These are phyloP conservation scores for Phytophthora sansomeana DNA, from an alignment of 352 stramenopile genomes.

Conservation along the genomic window DNA sequence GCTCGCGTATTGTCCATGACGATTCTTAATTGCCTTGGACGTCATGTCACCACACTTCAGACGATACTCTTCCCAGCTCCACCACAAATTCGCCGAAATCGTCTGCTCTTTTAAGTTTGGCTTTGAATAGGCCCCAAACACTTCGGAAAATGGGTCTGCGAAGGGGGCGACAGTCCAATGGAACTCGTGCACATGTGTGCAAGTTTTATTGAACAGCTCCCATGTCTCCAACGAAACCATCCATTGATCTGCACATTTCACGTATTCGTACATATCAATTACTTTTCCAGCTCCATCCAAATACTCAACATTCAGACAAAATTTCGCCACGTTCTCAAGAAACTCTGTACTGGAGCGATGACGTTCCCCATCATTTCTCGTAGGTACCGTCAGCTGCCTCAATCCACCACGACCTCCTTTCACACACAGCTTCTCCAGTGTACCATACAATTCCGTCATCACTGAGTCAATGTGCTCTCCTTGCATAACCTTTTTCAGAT, in stretches of 20 bases:
- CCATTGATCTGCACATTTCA: slow-evolving; percentile 39
- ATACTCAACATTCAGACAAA: slow-evolving; percentile 33
- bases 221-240: slow-evolving; percentile 30
- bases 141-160: slow-evolving; percentile 39
- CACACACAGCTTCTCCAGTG: slow-evolving; percentile 19
- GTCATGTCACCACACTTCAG: slow-evolving; percentile 5
- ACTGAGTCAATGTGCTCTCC: slow-evolving; percentile 9
- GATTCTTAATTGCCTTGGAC: background rate
- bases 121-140: slow-evolving; percentile 40
- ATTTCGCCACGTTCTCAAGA: slow-evolving; percentile 33
- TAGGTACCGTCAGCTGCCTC: slow-evolving; percentile 35
- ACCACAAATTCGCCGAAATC: slow-evolving; percentile 43
- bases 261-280: slow-evolving; percentile 21
- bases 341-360: slow-evolving; percentile 23
- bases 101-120: slow-evolving; percentile 28
- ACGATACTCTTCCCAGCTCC: slow-evolving; percentile 45
- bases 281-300: slow-evolving; percentile 30
- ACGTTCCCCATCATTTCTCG: slow-evolving; percentile 12
- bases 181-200: slow-evolving; percentile 32
- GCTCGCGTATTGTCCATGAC: slow-evolving; percentile 24
- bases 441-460: slow-evolving; percentile 26
- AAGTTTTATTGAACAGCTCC: slow-evolving; percentile 34
- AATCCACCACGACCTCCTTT: slow-evolving; percentile 27
- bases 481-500: background rate
- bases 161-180: slow-evolving; percentile 40